Evolutionary conservation across 2,329 filamentous ascomycete species (phyloP).

Genomic region (Blastomyces gilchristii): DNA sequence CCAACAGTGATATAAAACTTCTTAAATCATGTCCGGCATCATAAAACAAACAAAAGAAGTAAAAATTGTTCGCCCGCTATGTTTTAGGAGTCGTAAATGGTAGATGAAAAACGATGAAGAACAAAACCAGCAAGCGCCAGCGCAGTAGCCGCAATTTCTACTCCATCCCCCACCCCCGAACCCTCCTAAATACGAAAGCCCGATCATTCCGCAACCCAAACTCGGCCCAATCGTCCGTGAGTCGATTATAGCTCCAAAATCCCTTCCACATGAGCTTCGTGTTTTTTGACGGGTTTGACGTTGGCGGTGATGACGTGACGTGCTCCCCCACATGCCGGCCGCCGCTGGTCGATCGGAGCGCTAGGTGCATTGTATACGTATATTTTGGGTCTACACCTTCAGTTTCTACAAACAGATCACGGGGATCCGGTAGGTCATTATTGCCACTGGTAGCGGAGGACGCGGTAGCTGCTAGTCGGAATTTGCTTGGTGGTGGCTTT

Average conservation of each 20-base stretch:
- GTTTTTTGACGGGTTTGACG: conserved; percentile 50
- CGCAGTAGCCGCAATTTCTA: neutral
- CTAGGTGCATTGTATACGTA: conserved; percentile 70
- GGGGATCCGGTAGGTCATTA: conserved; percentile 22
- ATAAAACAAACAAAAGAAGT: no score
- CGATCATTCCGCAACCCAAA: conserved; percentile 58
- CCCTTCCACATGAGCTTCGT: conserved; percentile 83
- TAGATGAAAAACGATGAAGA: neutral
- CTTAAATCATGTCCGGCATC: no score
- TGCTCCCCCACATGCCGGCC: conserved; percentile 31
- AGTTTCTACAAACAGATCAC: conserved; percentile 72
- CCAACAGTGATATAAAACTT: neutral
- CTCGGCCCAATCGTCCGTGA: conserved; percentile 84
- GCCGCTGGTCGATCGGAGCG: conserved; percentile 45
- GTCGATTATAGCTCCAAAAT: conserved; percentile 80
- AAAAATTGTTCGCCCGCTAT: neutral
- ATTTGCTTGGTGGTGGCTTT: conserved; percentile 16
- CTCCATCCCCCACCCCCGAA: conserved; percentile 48
- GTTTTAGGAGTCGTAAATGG: neutral
- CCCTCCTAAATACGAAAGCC: conserved; percentile 52
- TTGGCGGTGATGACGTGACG: conserved; percentile 12
- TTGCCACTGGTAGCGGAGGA: neutral
- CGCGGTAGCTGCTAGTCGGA: conserved; percentile 10
- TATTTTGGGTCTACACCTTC: conserved; percentile 73
- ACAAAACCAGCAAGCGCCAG: neutral